A percentile compares a stretch with the other conserved stretches of the same genome.
phyloP scores from a whole-genome alignment of 2,329 filamentous ascomycete species.

The Sporothrix brunneoviolacea region DNA sequence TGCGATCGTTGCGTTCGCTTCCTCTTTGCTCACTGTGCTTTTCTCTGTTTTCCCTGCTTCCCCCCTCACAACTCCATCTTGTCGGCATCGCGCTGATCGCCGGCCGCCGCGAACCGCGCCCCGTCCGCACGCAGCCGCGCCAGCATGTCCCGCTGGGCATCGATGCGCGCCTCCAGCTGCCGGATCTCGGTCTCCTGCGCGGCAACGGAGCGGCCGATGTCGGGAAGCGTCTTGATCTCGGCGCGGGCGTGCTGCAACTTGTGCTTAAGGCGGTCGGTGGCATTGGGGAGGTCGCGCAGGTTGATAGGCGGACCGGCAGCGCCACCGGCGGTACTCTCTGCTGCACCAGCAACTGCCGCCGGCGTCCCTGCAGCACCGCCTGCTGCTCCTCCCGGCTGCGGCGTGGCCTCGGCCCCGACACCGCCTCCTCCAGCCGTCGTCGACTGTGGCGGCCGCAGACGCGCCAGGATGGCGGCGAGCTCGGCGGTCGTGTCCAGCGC shows the following conservation, averaged over 20 bases:
- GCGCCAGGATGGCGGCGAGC: constrained; percentile 69
- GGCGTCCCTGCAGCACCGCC: too few relatives aligned
- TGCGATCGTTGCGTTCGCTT: not conserved
- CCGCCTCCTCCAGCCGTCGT: constrained; percentile 23
- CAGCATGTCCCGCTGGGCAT: constrained; percentile 54
- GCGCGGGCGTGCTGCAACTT: constrained; percentile 72
- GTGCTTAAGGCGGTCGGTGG: constrained; percentile 72
- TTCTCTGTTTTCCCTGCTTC: not conserved
- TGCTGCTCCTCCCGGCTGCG: constrained; percentile 27
- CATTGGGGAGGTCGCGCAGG: constrained; percentile 70
- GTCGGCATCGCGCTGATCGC: constrained; percentile 21
- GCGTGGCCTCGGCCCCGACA: constrained; percentile 25
- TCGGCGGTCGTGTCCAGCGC: constrained; percentile 81
- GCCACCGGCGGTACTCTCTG: constrained; percentile 24
- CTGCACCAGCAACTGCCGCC: constrained; percentile 21
- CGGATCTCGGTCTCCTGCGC: constrained; percentile 68
- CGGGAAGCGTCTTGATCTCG: constrained; percentile 59
- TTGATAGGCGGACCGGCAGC: constrained; percentile 27
- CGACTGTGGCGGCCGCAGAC: constrained; percentile 52
- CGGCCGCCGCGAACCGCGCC: constrained; percentile 29
- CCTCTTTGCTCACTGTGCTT: constrained; percentile 4
- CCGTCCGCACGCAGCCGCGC: constrained; percentile 47
- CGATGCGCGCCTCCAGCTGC: constrained; percentile 58
- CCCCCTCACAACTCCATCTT: constrained; percentile 35
- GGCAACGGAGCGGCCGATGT: constrained; percentile 58